Percentiles rank a stretch among this genome's conserved stretches.
Conservation (phyloP, 345 rosid species). For the Cochlearia excelsa region DNA sequence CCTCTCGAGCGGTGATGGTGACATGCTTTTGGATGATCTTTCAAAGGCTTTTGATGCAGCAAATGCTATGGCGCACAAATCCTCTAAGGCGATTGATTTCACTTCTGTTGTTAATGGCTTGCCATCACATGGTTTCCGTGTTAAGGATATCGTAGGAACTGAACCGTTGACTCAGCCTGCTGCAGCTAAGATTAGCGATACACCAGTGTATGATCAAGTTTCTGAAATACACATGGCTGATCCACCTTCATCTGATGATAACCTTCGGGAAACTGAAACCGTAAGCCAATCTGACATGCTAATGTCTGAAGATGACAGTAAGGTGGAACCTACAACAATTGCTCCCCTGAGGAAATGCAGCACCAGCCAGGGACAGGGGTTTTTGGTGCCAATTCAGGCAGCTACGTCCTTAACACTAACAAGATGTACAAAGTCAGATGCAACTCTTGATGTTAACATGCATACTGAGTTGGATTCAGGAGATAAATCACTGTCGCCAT, state of each 20-base stretch:
- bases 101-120: conserved; percentile 41
- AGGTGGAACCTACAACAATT: conserved; percentile 15
- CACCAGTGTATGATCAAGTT: conserved; percentile 27
- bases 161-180: conserved; percentile 29
- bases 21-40: conserved; percentile 66
- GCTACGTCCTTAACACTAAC: conserved; percentile 14
- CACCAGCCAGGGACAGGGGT: conserved; percentile 29
- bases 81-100: conserved; percentile 57
- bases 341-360: conserved; percentile 24
- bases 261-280: conserved; percentile 16
- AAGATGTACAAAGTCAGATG: conserved; percentile 28
- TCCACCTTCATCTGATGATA: conserved; percentile 22
- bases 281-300: conserved; percentile 10
- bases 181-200: conserved; percentile 29
- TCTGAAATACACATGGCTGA: conserved; percentile 32
- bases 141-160: conserved; percentile 41
- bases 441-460: conserved; percentile 21
- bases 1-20: conserved; percentile 83
- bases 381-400: conserved; percentile 31
- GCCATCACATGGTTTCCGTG: conserved; percentile 50
- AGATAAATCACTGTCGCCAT: conserved; percentile 25
- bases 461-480: conserved; percentile 16
- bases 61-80: conserved; percentile 34
- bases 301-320: conserved; percentile 28
- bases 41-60: conserved; percentile 53